Evolutionary conservation across 192 early-diverging fungal species (phyloP).

Genomic region (Jimgerdemannia flammicorona): DNA sequence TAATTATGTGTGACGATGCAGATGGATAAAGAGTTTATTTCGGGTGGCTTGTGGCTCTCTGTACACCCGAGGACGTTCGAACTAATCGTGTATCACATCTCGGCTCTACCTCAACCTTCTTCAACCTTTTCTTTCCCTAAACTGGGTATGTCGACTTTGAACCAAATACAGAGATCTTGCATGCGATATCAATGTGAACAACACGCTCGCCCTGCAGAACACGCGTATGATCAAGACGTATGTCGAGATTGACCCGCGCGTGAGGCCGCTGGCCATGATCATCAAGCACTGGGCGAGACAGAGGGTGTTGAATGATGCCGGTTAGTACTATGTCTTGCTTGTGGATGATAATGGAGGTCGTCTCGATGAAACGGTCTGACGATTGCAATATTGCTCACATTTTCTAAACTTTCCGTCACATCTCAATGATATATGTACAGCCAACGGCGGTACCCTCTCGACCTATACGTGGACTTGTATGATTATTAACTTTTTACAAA

Average conservation of each 20-base stretch:
- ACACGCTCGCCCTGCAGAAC: conserved; percentile 85
- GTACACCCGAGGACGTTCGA: not conserved
- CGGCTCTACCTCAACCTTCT: not conserved
- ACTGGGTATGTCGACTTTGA: not conserved
- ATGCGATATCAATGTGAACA: conserved; percentile 95
- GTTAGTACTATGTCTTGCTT: conserved; percentile 30
- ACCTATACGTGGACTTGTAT: conserved; percentile 96
- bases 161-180: conserved; percentile 52
- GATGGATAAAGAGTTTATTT: no score
- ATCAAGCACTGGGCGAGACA: conserved; percentile 91
- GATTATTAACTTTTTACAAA: conserved; percentile 91
- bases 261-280: conserved; percentile 88
- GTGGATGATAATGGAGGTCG: conserved; percentile 1
- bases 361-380: not conserved
- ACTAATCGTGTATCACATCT: not conserved
- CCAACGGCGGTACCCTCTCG: conserved; percentile 89
- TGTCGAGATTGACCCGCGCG: conserved; percentile 81
- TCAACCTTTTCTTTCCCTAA: not conserved
- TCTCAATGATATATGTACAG: conserved; percentile 31
- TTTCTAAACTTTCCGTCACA: not conserved
- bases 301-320: conserved; percentile 85
- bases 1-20: not conserved
- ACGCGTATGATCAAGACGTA: conserved; percentile 87
- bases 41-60: no score
- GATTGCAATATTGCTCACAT: not conserved